Conservation (phyloP, 2,329 filamentous ascomycete genomes). For the Pseudogymnoascus sp. region DNA sequence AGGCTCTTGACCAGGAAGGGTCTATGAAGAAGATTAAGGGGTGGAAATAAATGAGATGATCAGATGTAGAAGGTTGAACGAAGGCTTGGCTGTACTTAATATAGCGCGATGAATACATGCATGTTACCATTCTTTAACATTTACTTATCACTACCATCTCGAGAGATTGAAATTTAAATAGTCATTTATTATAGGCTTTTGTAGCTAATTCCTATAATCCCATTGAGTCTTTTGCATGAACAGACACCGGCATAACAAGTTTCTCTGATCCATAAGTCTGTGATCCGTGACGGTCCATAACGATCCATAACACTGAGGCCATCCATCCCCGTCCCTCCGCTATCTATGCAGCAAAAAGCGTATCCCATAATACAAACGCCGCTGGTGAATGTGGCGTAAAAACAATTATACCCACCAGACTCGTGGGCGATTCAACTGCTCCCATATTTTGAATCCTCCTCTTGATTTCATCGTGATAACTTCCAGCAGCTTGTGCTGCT, state of each 20-base stretch:
- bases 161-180: background rate
- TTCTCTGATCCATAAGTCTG: conserved; percentile 2
- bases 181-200: conserved; percentile 2
- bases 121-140: background rate
- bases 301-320: conserved; percentile 2
- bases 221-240: conserved; percentile 5
- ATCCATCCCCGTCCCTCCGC: background rate
- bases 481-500: background rate
- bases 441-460: background rate
- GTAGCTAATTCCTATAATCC: conserved; percentile 6
- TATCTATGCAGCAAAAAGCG: conserved; percentile 2
- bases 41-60: conserved; percentile 37
- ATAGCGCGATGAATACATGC: background rate
- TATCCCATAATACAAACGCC: conserved; percentile 8
- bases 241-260: conserved; percentile 1
- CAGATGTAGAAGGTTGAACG: background rate
- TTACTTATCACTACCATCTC: background rate
- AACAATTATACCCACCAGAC: conserved; percentile 2
- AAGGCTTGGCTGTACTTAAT: background rate
- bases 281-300: background rate
- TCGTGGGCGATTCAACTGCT: background rate
- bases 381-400: conserved; percentile 1
- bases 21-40: conserved; percentile 74
- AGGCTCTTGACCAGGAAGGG: conserved; percentile 70
- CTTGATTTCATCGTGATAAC: background rate